Percentiles rank a stretch among this genome's conserved stretches.
Conservation (phyloP, 2,329 filamentous ascomycete genomes). For the Botrytis galanthina region DNA sequence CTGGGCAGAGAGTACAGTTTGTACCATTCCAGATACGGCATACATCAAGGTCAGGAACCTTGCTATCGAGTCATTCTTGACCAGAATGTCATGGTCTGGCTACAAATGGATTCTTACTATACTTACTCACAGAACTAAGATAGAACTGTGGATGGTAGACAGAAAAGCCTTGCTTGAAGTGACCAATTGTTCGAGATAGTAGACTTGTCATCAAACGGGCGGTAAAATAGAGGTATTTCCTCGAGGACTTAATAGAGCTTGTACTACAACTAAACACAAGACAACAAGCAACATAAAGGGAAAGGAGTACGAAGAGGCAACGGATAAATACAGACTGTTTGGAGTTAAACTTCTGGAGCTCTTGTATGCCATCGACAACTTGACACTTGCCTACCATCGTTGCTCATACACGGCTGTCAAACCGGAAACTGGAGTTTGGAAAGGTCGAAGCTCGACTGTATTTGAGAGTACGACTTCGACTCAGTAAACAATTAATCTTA, state of each 20-base stretch:
- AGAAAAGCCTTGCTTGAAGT: not conserved
- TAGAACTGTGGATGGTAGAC: not conserved
- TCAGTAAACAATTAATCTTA: not conserved
- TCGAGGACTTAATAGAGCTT: not conserved
- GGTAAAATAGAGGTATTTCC: not conserved
- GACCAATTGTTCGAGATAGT: not conserved
- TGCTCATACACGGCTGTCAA: not conserved
- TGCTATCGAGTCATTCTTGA: not conserved
- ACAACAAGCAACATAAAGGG: not conserved
- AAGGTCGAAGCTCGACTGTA: not conserved
- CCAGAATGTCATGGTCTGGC: not conserved
- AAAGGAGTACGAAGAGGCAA: not conserved
- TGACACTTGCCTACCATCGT: not conserved
- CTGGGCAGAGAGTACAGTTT: not conserved
- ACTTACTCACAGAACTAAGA: not conserved
- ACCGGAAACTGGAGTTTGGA: not conserved
- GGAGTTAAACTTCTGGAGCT: not conserved
- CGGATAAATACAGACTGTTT: not conserved
- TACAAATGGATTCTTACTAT: not conserved
- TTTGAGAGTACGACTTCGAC: not conserved
- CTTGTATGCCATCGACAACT: not conserved
- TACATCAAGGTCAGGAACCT: not conserved
- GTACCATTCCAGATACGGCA: not conserved
- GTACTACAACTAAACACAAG: not conserved
- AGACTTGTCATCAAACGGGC: not conserved